These are phyloP conservation scores for Vigna angularis DNA, from an alignment of 306 rosid genomes.

Conservation along the genomic window DNA sequence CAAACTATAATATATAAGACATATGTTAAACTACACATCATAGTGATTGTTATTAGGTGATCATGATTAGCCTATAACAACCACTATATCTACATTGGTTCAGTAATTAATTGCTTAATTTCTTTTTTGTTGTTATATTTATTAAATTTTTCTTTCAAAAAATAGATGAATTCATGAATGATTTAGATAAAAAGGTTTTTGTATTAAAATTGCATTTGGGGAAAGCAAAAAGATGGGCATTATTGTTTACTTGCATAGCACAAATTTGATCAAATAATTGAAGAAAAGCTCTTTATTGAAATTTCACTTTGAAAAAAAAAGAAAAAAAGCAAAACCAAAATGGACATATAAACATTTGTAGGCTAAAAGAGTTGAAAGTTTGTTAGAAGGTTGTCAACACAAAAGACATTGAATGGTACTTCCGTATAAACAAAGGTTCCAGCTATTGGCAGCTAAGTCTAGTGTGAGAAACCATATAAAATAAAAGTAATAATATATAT, in stretches of 20 bases:
- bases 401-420: neutral
- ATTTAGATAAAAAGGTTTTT: neutral
- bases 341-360: neutral
- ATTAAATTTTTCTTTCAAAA: too few species aligned
- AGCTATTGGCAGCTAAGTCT: slow-evolving; percentile 22
- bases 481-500: neutral
- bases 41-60: too few species aligned
- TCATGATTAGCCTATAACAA: too few species aligned
- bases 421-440: slow-evolving; percentile 27
- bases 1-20: too few species aligned
- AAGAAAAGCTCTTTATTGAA: neutral
- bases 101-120: too few species aligned
- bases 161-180: too few species aligned
- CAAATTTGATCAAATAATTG: slow-evolving; percentile 3
- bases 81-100: too few species aligned
- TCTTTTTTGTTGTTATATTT: too few species aligned
- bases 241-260: neutral
- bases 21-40: too few species aligned
- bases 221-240: neutral
- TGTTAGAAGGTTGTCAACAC: neutral
- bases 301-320: neutral
- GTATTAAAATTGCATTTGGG: neutral
- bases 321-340: neutral
- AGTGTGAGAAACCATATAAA: neutral
- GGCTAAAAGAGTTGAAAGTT: neutral